Percentiles rank a stretch among this genome's conserved stretches.
phyloP scores from a whole-genome alignment of 1,139 yeast species.

The Geotrichum australiense region DNA sequence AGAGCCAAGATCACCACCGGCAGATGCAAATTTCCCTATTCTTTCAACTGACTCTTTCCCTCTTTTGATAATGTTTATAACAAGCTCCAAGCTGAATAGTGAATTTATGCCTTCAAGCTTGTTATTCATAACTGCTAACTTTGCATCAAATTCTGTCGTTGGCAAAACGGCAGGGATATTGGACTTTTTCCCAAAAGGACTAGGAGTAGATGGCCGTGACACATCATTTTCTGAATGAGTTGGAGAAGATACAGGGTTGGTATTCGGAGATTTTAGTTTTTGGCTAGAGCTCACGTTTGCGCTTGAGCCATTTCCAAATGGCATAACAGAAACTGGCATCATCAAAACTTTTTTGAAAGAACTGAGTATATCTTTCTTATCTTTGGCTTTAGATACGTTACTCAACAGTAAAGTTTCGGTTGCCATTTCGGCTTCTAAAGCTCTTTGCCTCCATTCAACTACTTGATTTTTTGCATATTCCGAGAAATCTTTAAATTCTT shows the following conservation, averaged over 20 bases:
- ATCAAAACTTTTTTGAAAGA: conserved; percentile 44
- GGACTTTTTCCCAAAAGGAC: conserved; percentile 6
- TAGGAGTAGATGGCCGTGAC: conserved; percentile 8
- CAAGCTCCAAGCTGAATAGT: conserved; percentile 40
- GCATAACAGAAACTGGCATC: conserved; percentile 33
- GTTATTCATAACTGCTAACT: conserved; percentile 39
- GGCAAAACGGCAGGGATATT: conserved; percentile 25
- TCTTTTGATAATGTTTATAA: conserved; percentile 35
- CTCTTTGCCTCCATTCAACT: conserved; percentile 32
- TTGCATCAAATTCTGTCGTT: conserved; percentile 41
- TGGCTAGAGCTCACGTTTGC: not conserved
- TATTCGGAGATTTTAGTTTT: not conserved
- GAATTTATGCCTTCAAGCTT: conserved; percentile 38
- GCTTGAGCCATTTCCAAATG: conserved; percentile 14
- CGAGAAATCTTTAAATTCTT: conserved; percentile 14
- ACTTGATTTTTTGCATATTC: conserved; percentile 30
- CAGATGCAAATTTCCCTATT: conserved; percentile 29
- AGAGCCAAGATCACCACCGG: conserved; percentile 30
- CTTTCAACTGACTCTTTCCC: conserved; percentile 37
- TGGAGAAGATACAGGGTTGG: conserved; percentile 12
- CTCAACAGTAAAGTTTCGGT: conserved; percentile 40
- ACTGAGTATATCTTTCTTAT: conserved; percentile 46
- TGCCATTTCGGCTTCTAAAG: conserved; percentile 34
- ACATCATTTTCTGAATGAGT: not conserved
- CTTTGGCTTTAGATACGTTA: conserved; percentile 37